A percentile compares a stretch with the other conserved stretches of the same genome.
Conservation (phyloP, 148 eudicot species). For the Bassia scoparia region DNA sequence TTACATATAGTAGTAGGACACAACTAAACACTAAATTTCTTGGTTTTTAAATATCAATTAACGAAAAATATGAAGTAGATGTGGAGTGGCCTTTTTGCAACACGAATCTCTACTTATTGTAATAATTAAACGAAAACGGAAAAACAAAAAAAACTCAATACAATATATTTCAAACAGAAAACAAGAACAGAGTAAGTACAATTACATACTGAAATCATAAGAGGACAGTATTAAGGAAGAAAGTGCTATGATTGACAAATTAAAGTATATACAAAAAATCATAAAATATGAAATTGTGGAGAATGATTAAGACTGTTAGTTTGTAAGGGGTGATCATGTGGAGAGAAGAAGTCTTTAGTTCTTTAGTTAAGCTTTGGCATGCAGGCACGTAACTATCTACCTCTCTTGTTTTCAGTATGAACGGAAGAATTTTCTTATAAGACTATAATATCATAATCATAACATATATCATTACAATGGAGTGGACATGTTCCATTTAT, state of each 20-base stretch:
- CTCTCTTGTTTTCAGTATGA: conserved; percentile 54
- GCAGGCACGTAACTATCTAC: conserved; percentile 59
- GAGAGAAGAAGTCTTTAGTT: background rate
- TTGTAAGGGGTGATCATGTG: background rate
- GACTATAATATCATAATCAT: conserved; percentile 8
- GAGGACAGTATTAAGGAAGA: no score
- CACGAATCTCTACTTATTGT: no score
- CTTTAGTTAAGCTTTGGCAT: conserved; percentile 49
- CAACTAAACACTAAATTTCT: no score
- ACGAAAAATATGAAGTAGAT: background rate
- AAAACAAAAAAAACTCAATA: no score
- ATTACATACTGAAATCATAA: no score
- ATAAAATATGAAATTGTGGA: background rate
- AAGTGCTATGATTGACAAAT: no score
- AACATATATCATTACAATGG: conserved; percentile 17
- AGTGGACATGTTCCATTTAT: conserved; percentile 22
- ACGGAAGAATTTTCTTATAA: conserved; percentile 18
- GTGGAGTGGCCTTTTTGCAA: no score
- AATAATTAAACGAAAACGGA: no score
- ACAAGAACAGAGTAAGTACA: no score
- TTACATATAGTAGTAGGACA: no score
- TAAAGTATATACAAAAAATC: background rate
- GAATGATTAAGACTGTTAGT: conserved; percentile 14
- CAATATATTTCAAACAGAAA: no score
- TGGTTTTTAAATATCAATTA: background rate